A percentile compares a stretch with the other conserved stretches of the same genome.
Conservation (phyloP, 345 rosid species). For the Clarkia xantiana region DNA sequence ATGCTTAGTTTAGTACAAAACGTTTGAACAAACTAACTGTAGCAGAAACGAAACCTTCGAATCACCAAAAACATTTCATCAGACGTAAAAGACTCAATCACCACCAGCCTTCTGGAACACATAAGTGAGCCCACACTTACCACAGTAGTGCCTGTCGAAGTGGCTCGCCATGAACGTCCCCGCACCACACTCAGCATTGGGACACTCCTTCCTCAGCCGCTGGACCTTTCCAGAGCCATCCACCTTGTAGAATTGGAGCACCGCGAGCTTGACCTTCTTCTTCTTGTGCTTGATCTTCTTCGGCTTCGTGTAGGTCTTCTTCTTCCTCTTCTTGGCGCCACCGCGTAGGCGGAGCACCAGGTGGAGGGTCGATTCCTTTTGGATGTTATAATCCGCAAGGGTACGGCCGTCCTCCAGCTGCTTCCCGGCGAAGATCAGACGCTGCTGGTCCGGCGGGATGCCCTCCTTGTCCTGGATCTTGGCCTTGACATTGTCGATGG, state of each 20-base stretch:
- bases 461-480: too few species aligned
- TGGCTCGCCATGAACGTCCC: constrained; percentile 7
- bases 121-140: constrained; percentile 8
- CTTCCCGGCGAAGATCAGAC: constrained; percentile 8
- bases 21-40: too few species aligned
- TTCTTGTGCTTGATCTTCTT: constrained; percentile 9
- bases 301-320: constrained; percentile 8
- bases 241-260: constrained; percentile 7
- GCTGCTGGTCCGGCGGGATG: too few species aligned
- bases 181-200: constrained; percentile 7
- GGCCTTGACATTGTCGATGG: too few species aligned
- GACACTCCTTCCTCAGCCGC: constrained; percentile 7
- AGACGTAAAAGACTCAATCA: not conserved
- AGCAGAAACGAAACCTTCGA: not conserved
- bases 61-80: not conserved
- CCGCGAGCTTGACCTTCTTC: constrained; percentile 9
- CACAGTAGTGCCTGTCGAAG: constrained; percentile 8
- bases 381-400: constrained; percentile 7
- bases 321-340: constrained; percentile 9
- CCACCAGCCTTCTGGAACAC: constrained; percentile 7
- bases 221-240: constrained; percentile 6
- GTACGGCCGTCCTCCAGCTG: constrained; percentile 8
- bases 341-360: constrained; percentile 8
- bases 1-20: too few species aligned
- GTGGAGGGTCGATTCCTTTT: constrained; percentile 6